Conservation (phyloP, 768 basidiomycete species). For the Pisolithus sp. region DNA sequence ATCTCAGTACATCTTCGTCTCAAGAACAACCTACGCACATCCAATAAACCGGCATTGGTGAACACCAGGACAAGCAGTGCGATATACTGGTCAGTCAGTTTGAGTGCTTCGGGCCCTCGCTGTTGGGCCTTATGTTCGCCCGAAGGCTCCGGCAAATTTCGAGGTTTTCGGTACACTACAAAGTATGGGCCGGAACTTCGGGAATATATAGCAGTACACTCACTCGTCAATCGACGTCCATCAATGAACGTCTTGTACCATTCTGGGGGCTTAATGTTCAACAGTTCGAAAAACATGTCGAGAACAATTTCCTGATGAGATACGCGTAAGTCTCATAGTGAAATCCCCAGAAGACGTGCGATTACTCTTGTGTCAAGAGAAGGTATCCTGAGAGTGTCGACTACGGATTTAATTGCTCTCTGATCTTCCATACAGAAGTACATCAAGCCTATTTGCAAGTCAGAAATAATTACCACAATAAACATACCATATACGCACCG, state of each 20-base stretch:
- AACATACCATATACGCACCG: conserved; percentile 45
- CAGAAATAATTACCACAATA: conserved; percentile 1
- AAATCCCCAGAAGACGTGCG: neutral
- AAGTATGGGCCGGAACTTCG: neutral
- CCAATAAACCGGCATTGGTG: conserved; percentile 79
- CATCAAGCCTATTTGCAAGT: conserved; percentile 60
- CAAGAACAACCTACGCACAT: conserved; percentile 44
- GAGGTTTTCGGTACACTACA: conserved; percentile 61
- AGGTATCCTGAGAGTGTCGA: conserved; percentile 84
- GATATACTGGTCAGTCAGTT: conserved; percentile 89
- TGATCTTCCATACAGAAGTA: conserved; percentile 91
- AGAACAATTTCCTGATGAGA: conserved; percentile 74
- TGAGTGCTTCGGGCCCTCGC: conserved; percentile 51
- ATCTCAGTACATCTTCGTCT: conserved; percentile 1
- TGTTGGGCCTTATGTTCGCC: conserved; percentile 39
- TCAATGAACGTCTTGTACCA: conserved; percentile 93
- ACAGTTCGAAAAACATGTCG: conserved; percentile 89
- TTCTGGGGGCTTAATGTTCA: conserved; percentile 87
- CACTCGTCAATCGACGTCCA: conserved; percentile 82
- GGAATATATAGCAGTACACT: conserved; percentile 16
- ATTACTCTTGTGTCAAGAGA: conserved; percentile 76
- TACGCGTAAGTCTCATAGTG: conserved; percentile 8
- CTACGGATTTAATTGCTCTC: conserved; percentile 75
- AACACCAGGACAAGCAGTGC: conserved; percentile 80
- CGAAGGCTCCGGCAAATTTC: conserved; percentile 27